Conservation (phyloP, 2,329 filamentous ascomycete genomes). For the Septoria linicola region DNA sequence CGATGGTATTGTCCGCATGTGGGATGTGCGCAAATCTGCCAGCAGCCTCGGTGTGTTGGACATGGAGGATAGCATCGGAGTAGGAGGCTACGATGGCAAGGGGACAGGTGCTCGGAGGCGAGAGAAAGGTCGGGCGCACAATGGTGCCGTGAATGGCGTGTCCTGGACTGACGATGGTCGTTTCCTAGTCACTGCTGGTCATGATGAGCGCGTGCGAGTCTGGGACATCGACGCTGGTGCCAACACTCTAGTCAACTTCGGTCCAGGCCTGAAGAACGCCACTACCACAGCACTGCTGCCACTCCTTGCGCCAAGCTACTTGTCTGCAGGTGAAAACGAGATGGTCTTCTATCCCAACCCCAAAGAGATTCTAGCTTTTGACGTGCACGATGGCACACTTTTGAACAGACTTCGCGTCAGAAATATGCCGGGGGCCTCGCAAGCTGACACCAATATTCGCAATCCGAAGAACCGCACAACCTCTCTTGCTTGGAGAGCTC, state of each 20-base stretch:
- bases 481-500: constrained; percentile 71
- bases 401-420: constrained; percentile 69
- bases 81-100: constrained; percentile 51
- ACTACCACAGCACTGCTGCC: constrained; percentile 44
- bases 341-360: constrained; percentile 77
- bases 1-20: constrained; percentile 79
- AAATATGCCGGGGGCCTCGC: constrained; percentile 34
- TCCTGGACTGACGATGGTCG: constrained; percentile 79
- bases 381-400: constrained; percentile 73
- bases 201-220: constrained; percentile 80
- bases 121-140: constrained; percentile 61
- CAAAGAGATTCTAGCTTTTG: constrained; percentile 72
- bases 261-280: constrained; percentile 73
- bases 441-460: constrained; percentile 22
- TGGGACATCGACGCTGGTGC: constrained; percentile 80
- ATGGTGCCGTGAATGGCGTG: constrained; percentile 78
- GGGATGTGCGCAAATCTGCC: constrained; percentile 80
- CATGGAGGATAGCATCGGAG: constrained; percentile 75
- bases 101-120: constrained; percentile 46
- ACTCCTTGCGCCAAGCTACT: constrained; percentile 58
- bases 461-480: constrained; percentile 61
- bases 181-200: constrained; percentile 75
- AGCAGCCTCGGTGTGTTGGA: constrained; percentile 75
- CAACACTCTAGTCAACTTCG: constrained; percentile 87
- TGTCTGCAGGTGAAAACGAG: constrained; percentile 59